phyloP scores from a whole-genome alignment of 495 filamentous ascomycete genomes.

The Aspergillus nidulans region DNA sequence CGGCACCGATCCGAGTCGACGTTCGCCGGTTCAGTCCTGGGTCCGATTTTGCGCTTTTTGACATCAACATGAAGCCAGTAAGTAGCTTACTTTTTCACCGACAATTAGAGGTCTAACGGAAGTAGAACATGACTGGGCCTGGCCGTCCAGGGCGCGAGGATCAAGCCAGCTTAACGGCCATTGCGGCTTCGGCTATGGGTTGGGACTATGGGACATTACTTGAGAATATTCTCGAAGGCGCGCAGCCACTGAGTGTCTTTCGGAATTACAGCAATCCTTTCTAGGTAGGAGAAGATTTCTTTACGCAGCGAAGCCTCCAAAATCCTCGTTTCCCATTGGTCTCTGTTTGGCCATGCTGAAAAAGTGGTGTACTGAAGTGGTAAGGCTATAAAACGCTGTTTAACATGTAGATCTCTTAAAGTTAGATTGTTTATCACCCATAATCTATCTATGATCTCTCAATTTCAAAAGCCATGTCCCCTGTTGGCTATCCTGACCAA shows the following conservation, averaged over 20 bases:
- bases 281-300: not conserved
- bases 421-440: too few relatives aligned
- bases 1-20: slow-evolving; percentile 34
- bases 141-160: slow-evolving; percentile 29
- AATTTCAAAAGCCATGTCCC: too few relatives aligned
- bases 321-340: too few relatives aligned
- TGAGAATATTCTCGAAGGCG: slow-evolving; percentile 18
- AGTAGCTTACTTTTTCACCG: slow-evolving; percentile 7
- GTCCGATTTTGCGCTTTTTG: slow-evolving; percentile 35
- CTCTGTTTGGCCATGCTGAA: too few relatives aligned
- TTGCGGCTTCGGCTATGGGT: slow-evolving; percentile 22
- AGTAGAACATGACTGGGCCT: slow-evolving; percentile 30
- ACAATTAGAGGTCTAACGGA: not conserved
- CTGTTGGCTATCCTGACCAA: too few relatives aligned
- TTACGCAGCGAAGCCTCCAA: too few relatives aligned
- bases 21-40: slow-evolving; percentile 23
- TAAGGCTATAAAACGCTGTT: too few relatives aligned
- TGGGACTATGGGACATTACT: slow-evolving; percentile 25
- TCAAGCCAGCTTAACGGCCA: slow-evolving; percentile 26
- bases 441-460: too few relatives aligned
- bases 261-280: slow-evolving; percentile 20
- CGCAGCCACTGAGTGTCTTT: slow-evolving; percentile 15
- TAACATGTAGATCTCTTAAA: too few relatives aligned
- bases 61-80: slow-evolving; percentile 43
- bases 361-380: too few relatives aligned